Base-by-base conservation (phyloP, 2,329 filamentous ascomycete genomes). In the Albophoma yamanashiensis region DNA sequence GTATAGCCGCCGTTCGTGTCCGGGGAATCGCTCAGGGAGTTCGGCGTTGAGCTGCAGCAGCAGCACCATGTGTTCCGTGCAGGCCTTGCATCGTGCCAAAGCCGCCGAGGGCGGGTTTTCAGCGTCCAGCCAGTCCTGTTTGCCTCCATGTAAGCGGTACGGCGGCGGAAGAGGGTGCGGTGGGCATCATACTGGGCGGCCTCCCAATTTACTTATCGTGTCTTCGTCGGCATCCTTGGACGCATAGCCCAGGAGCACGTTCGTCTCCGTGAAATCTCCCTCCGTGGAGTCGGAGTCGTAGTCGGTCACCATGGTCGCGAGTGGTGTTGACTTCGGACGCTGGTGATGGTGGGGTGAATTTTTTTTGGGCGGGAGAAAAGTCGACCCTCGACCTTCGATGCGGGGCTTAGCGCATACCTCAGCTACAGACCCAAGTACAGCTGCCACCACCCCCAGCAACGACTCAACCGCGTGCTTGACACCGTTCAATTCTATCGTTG, bases 41-140 rank as follows among this genome's bases (percentile, higher is more conserved):
- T 97, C 92, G 67, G 86, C 92, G 74, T 99, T 91, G 36, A 99
- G 82, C 74, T 99, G 92, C 55, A 99, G 82, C 3, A 99, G 83
- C 14, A 97, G 81, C 1, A 85, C 87, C 84, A 97, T 91, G 58
- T 91, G 75, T 58, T 86, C 83, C 65, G 91, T 89, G 83, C 94
- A 99, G 65, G 89, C 82, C 74, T 89, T 91, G 78, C 94, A 99
- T 74, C 87, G 88, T 27, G 89, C 91, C 12, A 96, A 81, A 0
- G 87, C 79, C 31, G 89, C 89, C 1, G 90, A 89, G 9, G 93
- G 89, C 4, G 89, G 79, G 47, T 81, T 83, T 58, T 80, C 77
- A n/a, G 81, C 74, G 66, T 92, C 87, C 43, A 96, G 78, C 94
- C 94, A 99, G 74, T 88, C 86, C 93, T 94, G 34, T 42, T 8